Percentiles rank a stretch among this genome's conserved stretches.
Conservation (phyloP, 495 filamentous ascomycete genomes). For the Bryoglossum gracile region DNA sequence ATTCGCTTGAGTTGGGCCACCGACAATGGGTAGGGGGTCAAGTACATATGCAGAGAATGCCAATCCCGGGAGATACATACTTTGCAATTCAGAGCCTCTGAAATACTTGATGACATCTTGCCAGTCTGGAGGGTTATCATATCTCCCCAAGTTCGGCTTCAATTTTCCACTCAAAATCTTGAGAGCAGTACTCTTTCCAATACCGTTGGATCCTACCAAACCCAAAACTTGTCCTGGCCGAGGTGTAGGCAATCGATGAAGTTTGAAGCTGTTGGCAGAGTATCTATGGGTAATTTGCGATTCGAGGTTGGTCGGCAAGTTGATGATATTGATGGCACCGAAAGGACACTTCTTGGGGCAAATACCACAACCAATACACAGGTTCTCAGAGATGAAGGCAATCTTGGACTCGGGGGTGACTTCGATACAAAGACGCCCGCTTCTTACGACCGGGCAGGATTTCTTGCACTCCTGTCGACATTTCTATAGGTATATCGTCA, state of each 20-base stretch:
- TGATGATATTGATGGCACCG: slow-evolving; percentile 98
- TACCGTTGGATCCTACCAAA: slow-evolving; percentile 97
- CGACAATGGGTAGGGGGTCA: too few relatives aligned
- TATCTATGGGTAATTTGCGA: slow-evolving; percentile 97
- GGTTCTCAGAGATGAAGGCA: slow-evolving; percentile 91
- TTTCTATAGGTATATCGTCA: slow-evolving; percentile 49
- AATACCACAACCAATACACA: slow-evolving; percentile 98
- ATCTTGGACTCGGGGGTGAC: slow-evolving; percentile 85
- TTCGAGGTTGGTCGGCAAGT: slow-evolving; percentile 96
- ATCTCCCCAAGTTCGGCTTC: slow-evolving; percentile 93
- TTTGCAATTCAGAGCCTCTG: slow-evolving; percentile 94
- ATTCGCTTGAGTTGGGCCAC: too few relatives aligned
- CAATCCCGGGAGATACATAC: slow-evolving; percentile 50
- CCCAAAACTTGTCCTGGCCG: slow-evolving; percentile 94
- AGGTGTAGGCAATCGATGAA: slow-evolving; percentile 91
- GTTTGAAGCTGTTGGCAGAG: slow-evolving; percentile 98
- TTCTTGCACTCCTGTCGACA: slow-evolving; percentile 99
- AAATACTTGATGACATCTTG: slow-evolving; percentile 98
- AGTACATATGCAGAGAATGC: too few relatives aligned
- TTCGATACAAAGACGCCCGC: slow-evolving; percentile 96
- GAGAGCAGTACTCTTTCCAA: slow-evolving; percentile 96
- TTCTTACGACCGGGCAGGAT: slow-evolving; percentile 94
- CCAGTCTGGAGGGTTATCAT: slow-evolving; percentile 96
- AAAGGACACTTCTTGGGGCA: slow-evolving; percentile 99
- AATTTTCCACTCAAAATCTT: slow-evolving; percentile 97